A percentile compares a stretch with the other conserved stretches of the same genome.
Evolutionary conservation across 345 rosid genomes (phyloP).

Genomic region (Salix arbutifolia): DNA sequence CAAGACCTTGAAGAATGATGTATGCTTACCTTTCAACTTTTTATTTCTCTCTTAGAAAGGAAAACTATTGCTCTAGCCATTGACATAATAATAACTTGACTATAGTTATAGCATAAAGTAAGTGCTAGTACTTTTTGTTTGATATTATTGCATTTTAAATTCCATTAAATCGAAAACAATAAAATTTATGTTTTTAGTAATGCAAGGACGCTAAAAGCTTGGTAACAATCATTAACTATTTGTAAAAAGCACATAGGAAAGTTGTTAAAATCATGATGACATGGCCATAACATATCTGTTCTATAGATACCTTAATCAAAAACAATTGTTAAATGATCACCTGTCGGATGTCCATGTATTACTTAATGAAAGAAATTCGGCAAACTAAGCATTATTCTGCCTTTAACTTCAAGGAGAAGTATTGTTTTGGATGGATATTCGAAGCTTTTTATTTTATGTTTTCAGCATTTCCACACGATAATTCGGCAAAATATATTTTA

Average conservation of each 20-base stretch:
- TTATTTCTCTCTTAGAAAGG: not conserved
- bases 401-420: not conserved
- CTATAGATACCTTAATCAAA: not conserved
- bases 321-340: not conserved
- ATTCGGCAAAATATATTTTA: not conserved
- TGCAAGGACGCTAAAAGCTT: not conserved
- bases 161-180: not conserved
- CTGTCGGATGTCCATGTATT: not conserved
- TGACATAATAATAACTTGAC: not conserved
- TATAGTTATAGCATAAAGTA: not conserved
- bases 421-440: not conserved
- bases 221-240: not conserved
- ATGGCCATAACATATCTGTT: not conserved
- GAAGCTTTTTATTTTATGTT: not conserved
- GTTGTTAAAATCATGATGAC: not conserved
- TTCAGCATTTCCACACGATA: not conserved
- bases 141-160: not conserved
- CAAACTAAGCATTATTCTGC: not conserved
- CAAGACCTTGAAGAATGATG: conserved; percentile 88
- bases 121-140: not conserved
- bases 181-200: not conserved
- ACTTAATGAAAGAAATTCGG: not conserved
- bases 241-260: not conserved
- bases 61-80: not conserved
- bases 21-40: conserved; percentile 16